A percentile compares a stretch with the other conserved stretches of the same genome.
These are phyloP conservation scores for Dendrobium officinale DNA, from an alignment of 106 monocot species.

Conservation along the genomic window DNA sequence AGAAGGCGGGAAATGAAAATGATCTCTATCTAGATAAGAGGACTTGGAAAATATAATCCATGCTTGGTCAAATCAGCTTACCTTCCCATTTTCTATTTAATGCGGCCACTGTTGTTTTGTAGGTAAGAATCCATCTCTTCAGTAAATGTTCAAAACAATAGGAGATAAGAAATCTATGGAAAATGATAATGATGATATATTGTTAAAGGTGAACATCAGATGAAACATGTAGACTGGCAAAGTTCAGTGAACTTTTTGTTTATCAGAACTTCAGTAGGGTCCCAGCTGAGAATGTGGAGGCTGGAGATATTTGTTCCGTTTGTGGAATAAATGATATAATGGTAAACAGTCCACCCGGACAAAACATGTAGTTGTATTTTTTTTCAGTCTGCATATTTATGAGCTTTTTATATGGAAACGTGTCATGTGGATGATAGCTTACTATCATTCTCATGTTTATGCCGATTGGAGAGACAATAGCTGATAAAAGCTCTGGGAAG, in stretches of 20 bases:
- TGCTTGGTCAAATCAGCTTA: no score
- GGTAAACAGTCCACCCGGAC: constrained; percentile 28
- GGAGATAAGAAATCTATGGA: no score
- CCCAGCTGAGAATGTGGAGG: constrained; percentile 63
- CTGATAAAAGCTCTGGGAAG: constrained; percentile 70
- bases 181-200: no score
- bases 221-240: constrained; percentile 67
- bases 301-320: constrained; percentile 99
- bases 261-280: constrained; percentile 90
- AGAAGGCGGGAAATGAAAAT: no score
- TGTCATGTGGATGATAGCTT: not conserved
- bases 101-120: no score
- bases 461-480: constrained; percentile 98
- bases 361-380: not conserved
- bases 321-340: constrained; percentile 91
- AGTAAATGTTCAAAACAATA: no score
- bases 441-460: not conserved
- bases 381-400: not conserved
- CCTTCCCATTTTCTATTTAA: no score
- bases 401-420: not conserved
- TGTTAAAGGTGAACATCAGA: constrained; percentile 50
- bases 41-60: no score
- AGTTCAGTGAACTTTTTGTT: constrained; percentile 93
- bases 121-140: no score
- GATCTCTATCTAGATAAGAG: no score